Evolutionary conservation across 1,284 basidiomycete genomes (phyloP), one percentile per base, ranked within the genome.

Genomic region (Marasmius oreades): DNA sequence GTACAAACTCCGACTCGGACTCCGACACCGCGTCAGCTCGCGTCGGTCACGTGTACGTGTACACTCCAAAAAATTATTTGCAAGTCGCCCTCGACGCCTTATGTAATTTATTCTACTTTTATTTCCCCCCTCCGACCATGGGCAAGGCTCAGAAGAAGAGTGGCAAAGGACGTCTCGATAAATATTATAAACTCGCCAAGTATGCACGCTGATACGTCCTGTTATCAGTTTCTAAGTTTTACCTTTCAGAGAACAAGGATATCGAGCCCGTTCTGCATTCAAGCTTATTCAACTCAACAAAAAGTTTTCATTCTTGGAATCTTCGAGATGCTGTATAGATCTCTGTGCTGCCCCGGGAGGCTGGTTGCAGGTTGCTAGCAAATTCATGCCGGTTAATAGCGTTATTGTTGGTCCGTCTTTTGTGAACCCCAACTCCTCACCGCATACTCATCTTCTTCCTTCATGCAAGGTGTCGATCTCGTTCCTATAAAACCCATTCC

Each of bases 221-320:
- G 46, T n/a, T 44, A 23, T 43, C 31, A 45, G 36, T 51, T 47
- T 23, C 50, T 28, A 51, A 52, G 20, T 34, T 31, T 48, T 24
- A 52, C 47, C 52, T 50, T 57, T 37, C 71, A 93, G 90, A 73
- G 96, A 99, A 77, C 97, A 99, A 79, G 97, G 97, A 59, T 99
- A 96, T 72, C 92, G 97, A 61, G 97, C 97, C 63, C 96, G 97
- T 82, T 98, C 97, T 22, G 97, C 97, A 3, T 99, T 99, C 88
- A 99, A 99, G 78, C 85, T 99, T 58, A 95, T 99, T 57, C 97
- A 99, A 73, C 79, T 99, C 63, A 99, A 99, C 81, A 96, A 98
- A 71, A 98, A 98, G 76, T 99, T 92, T 75, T 85, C 88, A 39
- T 92, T 99, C 67, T 82, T 99, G 42, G 93, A 96, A 68, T 81